Evolutionary conservation across 352 stramenopile genomes (phyloP), one percentile per base, ranked within the genome.

Genomic region (Globisporangium camurandrum): DNA sequence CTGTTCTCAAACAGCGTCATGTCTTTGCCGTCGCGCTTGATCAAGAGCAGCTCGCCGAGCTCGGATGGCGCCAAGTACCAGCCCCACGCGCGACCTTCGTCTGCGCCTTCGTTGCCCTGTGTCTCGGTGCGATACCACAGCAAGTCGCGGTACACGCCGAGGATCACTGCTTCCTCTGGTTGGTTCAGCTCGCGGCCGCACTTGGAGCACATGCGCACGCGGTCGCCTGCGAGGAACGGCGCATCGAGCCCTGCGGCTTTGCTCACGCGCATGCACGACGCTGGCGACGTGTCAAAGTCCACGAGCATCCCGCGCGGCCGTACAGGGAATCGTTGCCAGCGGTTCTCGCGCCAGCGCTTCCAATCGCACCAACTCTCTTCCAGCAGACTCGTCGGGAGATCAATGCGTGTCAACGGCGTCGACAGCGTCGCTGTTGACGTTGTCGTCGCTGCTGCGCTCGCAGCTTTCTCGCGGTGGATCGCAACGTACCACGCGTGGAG

Each of bases 61-160:
- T 99, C 96, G 41, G 74, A 93, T 57, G 95, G 66, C 38, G 95
- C 87, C 75, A 93, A 98, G 59, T 96, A 98, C 95, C 95, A 98
- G 5, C 92, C 88, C 93, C 85, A 98, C 51, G 71, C 78, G 57
- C 62, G 96, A 36, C 78, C 86, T 91, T 95, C 84, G 38, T 95
- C 84, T 9, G 92, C 88, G 31, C 94, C 95, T 79, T 98, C 94
- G 46, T 95, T 97, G 49, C 96, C 96, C 66, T 98, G 95, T 10
- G 90, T 97, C 56, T 98, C 88, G 11, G 97, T 93, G 19, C 81
- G 75, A 42, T 98, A 99, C 80, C 93, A 99, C 16, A 99, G 58
- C 31, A 83, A 83, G 1, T 82, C 83, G 51, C 96, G 81, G 57
- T 97, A 97, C 4, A 91, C 77, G 54, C 84, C 96, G 20, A 99